Base-by-base conservation (phyloP, 176 grass and related monocot genomes). In the Eleusine indica region DNA sequence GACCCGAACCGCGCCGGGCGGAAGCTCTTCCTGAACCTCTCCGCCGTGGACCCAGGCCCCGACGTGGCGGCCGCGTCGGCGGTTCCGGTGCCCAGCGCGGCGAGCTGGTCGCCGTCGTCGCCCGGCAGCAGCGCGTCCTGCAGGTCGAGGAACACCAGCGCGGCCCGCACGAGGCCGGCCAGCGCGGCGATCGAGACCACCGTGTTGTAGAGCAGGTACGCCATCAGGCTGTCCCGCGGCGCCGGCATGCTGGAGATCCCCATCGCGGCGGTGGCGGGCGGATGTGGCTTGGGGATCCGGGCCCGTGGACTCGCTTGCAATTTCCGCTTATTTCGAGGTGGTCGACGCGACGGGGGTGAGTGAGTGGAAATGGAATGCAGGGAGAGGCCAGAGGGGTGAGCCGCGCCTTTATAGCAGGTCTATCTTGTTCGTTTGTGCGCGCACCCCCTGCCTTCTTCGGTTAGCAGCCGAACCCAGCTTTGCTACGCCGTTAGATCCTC, bases 201-300 rank as follows among this genome's bases (percentile, higher is more conserved):
- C 19, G 91, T 69, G 91, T 95, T 88, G 81, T 88, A 88, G 13
- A 98, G 74, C 18, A 98, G 68, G 79, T 90, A 94, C 48, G 84
- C 84, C 12, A 95, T 58, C 15, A 98, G 87, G 80, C 91, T 87
- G 78, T 98, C 96, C 67, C 88, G 89, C 30, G 93, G 93, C 82
- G 87, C 83, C 82, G 91, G 89, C 82, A 95, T 90, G 85, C 91
- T 93, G 18, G 87, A 93, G 28, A 98, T 75, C 48, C 96, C 96
- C 96, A 98, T 98, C 87, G 75, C 66, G 58, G 28, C 25, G 52
- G 30, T 2, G n/a, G 2, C 37, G 30, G 30, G 63, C 4, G 5
- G 63, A 21, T 52, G 9, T 43, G 48, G 14, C 7, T 41, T 28
- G 66, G 73, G 68, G 78, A 32, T 44, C 28, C 37, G 85, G 30